Base-by-base conservation (phyloP, 2,329 filamentous ascomycete species). In the Magnaporthiopsis rhizophila region DNA sequence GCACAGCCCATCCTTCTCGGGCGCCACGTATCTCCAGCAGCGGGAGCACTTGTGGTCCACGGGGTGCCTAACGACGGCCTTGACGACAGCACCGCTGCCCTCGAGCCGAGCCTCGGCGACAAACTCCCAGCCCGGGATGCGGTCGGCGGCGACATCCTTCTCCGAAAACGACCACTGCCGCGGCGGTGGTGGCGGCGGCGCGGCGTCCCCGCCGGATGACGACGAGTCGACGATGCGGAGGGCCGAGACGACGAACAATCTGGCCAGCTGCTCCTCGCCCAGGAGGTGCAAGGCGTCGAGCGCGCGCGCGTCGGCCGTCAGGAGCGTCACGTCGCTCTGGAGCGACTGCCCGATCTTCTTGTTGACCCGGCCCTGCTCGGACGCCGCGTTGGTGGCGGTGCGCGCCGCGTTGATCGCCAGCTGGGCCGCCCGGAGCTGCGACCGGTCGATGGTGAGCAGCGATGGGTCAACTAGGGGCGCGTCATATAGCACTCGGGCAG, bases 11-110 rank as follows among this genome's bases (percentile, higher is more conserved):
- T 89, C 86, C 69, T 88, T 82, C 61, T 77, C 76, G n/a, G 83
- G 79, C n/a, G 89, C 87, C 30, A 89, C 82, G 74, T 91, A 96
- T 67, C 89, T 86, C 95, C 95, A 99, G 77, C 95, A 99, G 62
- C 95, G 82, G 0, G 85, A 82, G 74, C 95, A 99, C 75, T 98
- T 99, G 60, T 81, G 77, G 15, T 80, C 71, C 69, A 70, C 73
- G 1, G 84, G 84, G 65, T 84, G 81, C 62, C 81, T 68, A 28
- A 82, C 79, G 68, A 77, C 75, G 28, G 79, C 80, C 36, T 69
- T 76, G 45, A 76, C 77, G 65, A 68, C 69, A 7, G 66, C 64
- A 32, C 73, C 78, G 56, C 72, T 79, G 38, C 71, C 71, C 2
- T 79, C 73, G 67, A 80, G 79, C 63, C 84, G 79, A 12, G 74